Conservation (phyloP, 148 eudicot species). For the Linanthus parryae region DNA sequence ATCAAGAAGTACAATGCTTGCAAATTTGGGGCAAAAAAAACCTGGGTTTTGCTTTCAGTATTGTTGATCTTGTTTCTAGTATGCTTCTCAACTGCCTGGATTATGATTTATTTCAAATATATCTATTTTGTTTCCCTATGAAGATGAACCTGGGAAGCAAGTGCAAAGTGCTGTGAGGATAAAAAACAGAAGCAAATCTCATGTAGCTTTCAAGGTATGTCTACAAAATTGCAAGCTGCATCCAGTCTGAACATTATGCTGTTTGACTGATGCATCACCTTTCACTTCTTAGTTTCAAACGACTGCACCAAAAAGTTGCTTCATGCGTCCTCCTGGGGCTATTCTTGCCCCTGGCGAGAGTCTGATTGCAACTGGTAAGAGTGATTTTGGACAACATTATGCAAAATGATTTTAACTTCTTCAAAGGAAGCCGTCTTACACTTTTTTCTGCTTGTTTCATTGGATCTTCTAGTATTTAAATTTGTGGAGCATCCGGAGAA, state of each 20-base stretch:
- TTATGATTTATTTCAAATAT: too few relatives aligned
- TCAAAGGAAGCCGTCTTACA: too few relatives aligned
- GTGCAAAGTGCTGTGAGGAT: conserved; percentile 82
- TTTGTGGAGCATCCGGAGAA: conserved; percentile 86
- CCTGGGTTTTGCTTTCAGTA: too few relatives aligned
- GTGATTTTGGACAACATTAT: neutral
- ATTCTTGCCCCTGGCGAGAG: conserved; percentile 89
- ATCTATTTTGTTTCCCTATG: neutral
- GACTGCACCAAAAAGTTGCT: conserved; percentile 88
- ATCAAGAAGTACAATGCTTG: too few relatives aligned
- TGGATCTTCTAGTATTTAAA: conserved; percentile 54
- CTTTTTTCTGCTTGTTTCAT: neutral
- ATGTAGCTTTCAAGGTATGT: conserved; percentile 87
- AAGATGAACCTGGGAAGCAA: conserved; percentile 95
- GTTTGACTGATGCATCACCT: conserved; percentile 14
- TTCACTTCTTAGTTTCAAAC: conserved; percentile 72
- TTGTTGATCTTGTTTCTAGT: too few relatives aligned
- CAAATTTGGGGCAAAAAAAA: too few relatives aligned
- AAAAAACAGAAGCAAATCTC: conserved; percentile 79
- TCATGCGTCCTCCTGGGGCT: conserved; percentile 96
- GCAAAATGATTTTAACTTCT: too few relatives aligned
- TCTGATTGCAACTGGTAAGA: conserved; percentile 72
- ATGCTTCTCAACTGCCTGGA: too few relatives aligned
- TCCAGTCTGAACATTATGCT: too few relatives aligned
- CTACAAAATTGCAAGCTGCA: neutral